A percentile compares a stretch with the other conserved stretches of the same genome.
These are phyloP conservation scores for Salix suchowensis DNA, from an alignment of 345 rosid species.

Conservation along the genomic window DNA sequence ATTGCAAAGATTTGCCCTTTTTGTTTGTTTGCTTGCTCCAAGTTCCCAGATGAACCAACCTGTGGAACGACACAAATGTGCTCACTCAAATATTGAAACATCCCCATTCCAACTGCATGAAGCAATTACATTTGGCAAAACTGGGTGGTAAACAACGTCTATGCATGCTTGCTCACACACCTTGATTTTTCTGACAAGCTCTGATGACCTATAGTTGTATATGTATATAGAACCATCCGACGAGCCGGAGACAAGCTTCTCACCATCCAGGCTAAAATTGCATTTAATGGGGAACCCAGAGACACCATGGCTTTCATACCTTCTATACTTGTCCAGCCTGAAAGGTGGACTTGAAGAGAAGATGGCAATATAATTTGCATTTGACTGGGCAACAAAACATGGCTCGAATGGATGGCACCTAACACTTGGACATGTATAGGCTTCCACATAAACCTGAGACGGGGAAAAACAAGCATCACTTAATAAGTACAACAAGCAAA, in stretches of 20 bases:
- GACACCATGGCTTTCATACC: conserved; percentile 68
- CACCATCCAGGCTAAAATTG: conserved; percentile 67
- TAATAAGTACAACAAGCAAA: not conserved
- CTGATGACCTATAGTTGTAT: conserved; percentile 41
- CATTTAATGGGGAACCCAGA: conserved; percentile 84
- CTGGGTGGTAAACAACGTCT: conserved; percentile 65
- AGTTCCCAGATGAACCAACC: not conserved
- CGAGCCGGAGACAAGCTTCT: conserved; percentile 63
- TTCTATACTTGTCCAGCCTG: conserved; percentile 71
- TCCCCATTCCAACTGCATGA: conserved; percentile 80
- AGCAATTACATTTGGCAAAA: conserved; percentile 54
- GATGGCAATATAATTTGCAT: conserved; percentile 86
- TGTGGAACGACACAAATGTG: not conserved
- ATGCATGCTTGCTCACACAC: conserved; percentile 65
- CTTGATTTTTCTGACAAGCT: conserved; percentile 51
- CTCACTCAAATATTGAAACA: conserved; percentile 41
- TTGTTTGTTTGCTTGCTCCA: not conserved
- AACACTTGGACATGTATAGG: conserved; percentile 75
- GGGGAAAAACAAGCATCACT: not conserved
- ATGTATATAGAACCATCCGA: conserved; percentile 71
- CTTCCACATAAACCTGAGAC: conserved; percentile 71
- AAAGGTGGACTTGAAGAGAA: conserved; percentile 71
- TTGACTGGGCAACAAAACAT: conserved; percentile 68
- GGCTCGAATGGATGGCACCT: conserved; percentile 65
- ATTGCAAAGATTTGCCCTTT: not conserved